A percentile compares a stretch with the other conserved stretches of the same genome.
Conservation (phyloP, 2,329 filamentous ascomycete genomes). For the Zalaria obscura region DNA sequence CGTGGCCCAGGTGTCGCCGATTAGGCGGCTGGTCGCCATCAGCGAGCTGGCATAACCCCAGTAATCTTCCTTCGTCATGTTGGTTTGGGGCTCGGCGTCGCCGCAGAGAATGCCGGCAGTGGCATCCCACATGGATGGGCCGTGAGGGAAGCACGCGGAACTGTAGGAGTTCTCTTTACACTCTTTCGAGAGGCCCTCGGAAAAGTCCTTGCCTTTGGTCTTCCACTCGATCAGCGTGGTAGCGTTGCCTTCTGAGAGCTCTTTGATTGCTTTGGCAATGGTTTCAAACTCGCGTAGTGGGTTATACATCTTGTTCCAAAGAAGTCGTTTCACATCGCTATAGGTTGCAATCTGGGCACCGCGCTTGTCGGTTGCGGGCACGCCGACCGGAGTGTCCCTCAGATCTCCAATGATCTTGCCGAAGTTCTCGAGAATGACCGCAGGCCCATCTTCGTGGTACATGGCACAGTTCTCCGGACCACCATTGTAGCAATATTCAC, state of each 20-base stretch:
- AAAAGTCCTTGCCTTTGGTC: constrained; percentile 18
- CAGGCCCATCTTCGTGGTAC: constrained; percentile 16
- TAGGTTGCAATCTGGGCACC: constrained; percentile 20
- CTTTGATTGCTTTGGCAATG: constrained; percentile 16
- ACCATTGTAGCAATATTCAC: constrained; percentile 37
- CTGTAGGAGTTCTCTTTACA: constrained; percentile 16
- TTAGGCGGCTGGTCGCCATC: constrained; percentile 15
- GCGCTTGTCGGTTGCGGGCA: constrained; percentile 21
- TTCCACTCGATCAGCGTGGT: constrained; percentile 21
- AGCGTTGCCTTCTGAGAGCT: constrained; percentile 15
- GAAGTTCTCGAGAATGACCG: constrained; percentile 21
- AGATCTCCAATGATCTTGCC: constrained; percentile 26
- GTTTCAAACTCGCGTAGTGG: constrained; percentile 16
- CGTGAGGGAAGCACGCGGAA: constrained; percentile 5
- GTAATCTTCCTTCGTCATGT: constrained; percentile 10
- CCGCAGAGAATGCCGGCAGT: constrained; percentile 19
- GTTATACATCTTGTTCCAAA: constrained; percentile 19
- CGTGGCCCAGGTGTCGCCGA: constrained; percentile 21
- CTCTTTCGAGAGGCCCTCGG: constrained; percentile 9
- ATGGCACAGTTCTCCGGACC: constrained; percentile 32
- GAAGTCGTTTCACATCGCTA: constrained; percentile 17
- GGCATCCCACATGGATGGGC: constrained; percentile 3
- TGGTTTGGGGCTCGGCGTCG: constrained; percentile 17
- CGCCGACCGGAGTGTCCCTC: constrained; percentile 25
- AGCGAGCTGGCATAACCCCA: constrained; percentile 10